These are phyloP conservation scores for Conoideocrella luteorostrata DNA, from an alignment of 2,329 filamentous ascomycete genomes.

Conservation along the genomic window DNA sequence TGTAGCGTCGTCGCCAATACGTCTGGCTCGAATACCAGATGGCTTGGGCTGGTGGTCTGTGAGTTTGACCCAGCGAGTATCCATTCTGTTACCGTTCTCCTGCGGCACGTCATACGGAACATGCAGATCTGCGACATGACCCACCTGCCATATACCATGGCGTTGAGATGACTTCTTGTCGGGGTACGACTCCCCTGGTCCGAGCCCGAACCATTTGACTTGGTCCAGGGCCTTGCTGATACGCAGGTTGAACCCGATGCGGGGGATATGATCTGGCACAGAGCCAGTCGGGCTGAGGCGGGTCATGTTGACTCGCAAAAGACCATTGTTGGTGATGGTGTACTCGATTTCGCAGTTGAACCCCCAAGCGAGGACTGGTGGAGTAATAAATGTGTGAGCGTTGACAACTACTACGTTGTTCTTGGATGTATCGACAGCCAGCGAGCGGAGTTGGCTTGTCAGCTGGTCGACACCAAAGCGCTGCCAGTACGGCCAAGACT, in stretches of 20 bases:
- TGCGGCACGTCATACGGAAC: conserved; percentile 61
- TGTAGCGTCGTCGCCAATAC: conserved; percentile 11
- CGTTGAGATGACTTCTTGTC: conserved; percentile 54
- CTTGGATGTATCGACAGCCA: conserved; percentile 28
- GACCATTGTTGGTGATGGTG: conserved; percentile 39
- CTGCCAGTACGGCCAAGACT: conserved; percentile 52
- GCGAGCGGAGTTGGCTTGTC: conserved; percentile 36
- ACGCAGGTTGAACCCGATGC: conserved; percentile 54
- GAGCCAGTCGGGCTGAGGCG: conserved; percentile 40
- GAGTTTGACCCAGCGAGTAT: conserved; percentile 49
- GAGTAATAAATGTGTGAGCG: conserved; percentile 48
- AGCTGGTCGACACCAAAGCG: conserved; percentile 42
- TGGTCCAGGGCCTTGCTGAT: conserved; percentile 38
- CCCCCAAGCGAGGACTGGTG: conserved; percentile 57
- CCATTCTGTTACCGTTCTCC: conserved; percentile 59
- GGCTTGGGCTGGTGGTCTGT: conserved; percentile 10
- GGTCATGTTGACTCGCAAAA: conserved; percentile 37
- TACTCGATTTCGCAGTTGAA: conserved; percentile 44
- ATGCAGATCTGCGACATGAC: conserved; percentile 42
- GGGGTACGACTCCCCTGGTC: conserved; percentile 57
- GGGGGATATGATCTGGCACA: conserved; percentile 49
- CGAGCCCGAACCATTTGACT: conserved; percentile 55
- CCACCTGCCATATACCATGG: conserved; percentile 40
- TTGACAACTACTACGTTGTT: conserved; percentile 42
- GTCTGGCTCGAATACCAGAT: conserved; percentile 15